Percentiles rank a stretch among this genome's conserved stretches.
phyloP scores from a whole-genome alignment of 176 grass and related monocot species.

The Pharus latifolius region DNA sequence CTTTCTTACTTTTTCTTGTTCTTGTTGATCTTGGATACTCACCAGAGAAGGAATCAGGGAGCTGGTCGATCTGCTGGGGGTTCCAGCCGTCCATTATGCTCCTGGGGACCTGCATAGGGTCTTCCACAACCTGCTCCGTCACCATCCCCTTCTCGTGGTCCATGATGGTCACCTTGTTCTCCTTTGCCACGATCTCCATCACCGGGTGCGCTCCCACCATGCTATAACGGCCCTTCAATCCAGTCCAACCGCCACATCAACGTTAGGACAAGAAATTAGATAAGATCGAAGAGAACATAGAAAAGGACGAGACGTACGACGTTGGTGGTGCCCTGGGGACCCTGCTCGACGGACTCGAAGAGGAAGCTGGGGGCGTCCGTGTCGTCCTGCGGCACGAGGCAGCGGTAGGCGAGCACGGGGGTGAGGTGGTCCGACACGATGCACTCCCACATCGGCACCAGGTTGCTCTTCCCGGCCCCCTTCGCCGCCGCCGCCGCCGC shows the following conservation, averaged over 20 bases:
- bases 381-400: slow-evolving; percentile 60
- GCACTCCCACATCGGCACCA: slow-evolving; percentile 64
- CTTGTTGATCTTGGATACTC: not conserved
- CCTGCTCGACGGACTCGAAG: slow-evolving; percentile 86
- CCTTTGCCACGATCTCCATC: slow-evolving; percentile 65
- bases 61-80: slow-evolving; percentile 52
- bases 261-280: not conserved
- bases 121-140: slow-evolving; percentile 47
- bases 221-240: slow-evolving; percentile 53
- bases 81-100: slow-evolving; percentile 58
- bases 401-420: slow-evolving; percentile 73
- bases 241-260: not conserved
- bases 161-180: slow-evolving; percentile 53
- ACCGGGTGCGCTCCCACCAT: slow-evolving; percentile 61
- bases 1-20: not conserved
- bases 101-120: slow-evolving; percentile 61
- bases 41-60: slow-evolving; percentile 51
- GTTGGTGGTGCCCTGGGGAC: slow-evolving; percentile 42
- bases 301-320: slow-evolving; percentile 6
- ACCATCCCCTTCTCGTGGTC: slow-evolving; percentile 48
- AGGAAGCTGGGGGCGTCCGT: slow-evolving; percentile 71
- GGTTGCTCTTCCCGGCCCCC: slow-evolving; percentile 49
- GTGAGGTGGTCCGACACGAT: slow-evolving; percentile 90
- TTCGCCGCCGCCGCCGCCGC: no score
- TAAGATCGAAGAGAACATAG: not conserved